phyloP scores from a whole-genome alignment of 345 rosid species.

The Cardamine resedifolia region DNA sequence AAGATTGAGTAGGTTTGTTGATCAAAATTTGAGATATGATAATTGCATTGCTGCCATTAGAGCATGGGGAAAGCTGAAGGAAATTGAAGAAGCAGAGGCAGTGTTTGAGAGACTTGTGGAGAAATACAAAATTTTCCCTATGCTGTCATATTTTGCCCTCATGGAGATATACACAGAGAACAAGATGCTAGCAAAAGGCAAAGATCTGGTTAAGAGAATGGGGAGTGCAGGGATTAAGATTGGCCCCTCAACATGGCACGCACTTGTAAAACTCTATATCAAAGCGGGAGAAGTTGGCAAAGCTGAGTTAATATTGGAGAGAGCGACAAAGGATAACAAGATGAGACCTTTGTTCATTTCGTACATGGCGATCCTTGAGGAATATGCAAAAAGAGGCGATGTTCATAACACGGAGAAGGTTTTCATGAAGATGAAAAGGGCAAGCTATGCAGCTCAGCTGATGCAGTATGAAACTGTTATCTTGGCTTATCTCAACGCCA shows the following conservation, averaged over 20 bases:
- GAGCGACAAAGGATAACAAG: constrained; percentile 50
- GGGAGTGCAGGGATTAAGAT: constrained; percentile 58
- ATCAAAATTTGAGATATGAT: constrained; percentile 45
- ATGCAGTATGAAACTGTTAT: constrained; percentile 55
- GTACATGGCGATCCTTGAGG: constrained; percentile 61
- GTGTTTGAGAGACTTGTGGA: constrained; percentile 53
- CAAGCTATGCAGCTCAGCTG: constrained; percentile 56
- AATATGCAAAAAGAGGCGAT: constrained; percentile 73
- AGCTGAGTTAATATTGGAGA: constrained; percentile 66
- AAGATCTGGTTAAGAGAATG: constrained; percentile 64
- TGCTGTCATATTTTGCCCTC: constrained; percentile 52
- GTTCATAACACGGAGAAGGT: constrained; percentile 79
- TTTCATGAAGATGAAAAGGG: constrained; percentile 67
- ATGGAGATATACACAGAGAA: constrained; percentile 69
- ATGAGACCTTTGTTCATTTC: constrained; percentile 64
- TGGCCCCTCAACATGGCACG: constrained; percentile 77
- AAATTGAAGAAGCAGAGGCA: constrained; percentile 77
- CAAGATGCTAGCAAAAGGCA: constrained; percentile 75
- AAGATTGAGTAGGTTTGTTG: constrained; percentile 71
- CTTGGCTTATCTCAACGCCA: constrained; percentile 61
- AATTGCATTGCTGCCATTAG: constrained; percentile 65
- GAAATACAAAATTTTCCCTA: constrained; percentile 48
- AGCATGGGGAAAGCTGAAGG: constrained; percentile 84
- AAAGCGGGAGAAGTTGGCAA: constrained; percentile 81
- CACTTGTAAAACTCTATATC: constrained; percentile 68